Evolutionary conservation across 2,329 filamentous ascomycete genomes (phyloP).

Genomic region (Nemania bipapillata): DNA sequence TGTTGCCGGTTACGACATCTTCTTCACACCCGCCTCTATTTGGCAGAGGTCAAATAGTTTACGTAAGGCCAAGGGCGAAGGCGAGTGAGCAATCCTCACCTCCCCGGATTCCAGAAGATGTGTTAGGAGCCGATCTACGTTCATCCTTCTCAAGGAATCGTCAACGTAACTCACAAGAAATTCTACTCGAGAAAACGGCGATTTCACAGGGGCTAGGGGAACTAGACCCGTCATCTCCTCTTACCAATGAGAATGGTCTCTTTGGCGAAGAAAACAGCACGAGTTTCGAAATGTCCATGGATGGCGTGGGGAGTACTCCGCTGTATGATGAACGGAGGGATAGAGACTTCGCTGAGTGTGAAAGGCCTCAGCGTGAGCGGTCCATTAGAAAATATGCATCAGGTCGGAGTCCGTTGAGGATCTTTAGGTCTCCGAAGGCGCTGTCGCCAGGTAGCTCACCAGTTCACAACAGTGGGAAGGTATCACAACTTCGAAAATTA

Average conservation of each 20-base stretch:
- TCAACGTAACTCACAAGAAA: constrained; percentile 25
- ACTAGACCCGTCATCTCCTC: neutral
- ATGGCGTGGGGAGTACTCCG: constrained; percentile 4
- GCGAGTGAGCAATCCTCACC: constrained; percentile 16
- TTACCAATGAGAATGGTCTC: neutral
- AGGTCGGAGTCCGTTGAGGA: neutral
- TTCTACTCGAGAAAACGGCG: neutral
- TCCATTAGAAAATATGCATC: neutral
- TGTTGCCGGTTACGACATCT: neutral
- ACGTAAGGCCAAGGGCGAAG: constrained; percentile 19
- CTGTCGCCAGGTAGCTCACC: constrained; percentile 6
- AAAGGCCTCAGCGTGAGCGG: neutral
- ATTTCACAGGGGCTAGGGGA: neutral
- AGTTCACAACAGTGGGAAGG: constrained; percentile 40
- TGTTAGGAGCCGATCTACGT: constrained; percentile 5
- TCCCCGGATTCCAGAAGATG: neutral
- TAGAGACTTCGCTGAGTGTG: neutral
- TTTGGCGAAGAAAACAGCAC: neutral
- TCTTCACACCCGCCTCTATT: neutral
- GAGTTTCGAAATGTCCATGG: constrained; percentile 12
- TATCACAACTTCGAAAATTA: constrained; percentile 48
- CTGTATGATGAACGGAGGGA: neutral
- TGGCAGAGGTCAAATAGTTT: constrained; percentile 14
- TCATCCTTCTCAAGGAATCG: constrained; percentile 30
- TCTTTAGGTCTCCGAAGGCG: constrained; percentile 9